Evolutionary conservation across 106 monocot genomes (phyloP), one percentile per base, ranked within the genome.

Genomic region (Ottelia alismoides): DNA sequence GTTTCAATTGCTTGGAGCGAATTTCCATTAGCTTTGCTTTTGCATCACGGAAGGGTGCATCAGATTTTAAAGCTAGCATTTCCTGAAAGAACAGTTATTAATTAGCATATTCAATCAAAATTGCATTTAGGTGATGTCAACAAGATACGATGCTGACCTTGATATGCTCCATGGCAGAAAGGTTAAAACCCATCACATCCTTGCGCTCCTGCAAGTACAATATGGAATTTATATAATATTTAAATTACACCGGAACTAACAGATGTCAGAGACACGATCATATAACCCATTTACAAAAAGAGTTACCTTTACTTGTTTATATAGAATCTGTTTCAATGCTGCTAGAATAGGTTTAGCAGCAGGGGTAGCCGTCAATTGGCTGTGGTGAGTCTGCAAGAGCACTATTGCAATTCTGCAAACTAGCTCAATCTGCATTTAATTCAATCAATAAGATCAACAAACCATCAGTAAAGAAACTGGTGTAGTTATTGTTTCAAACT

Each of bases 21-120:
- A 98, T 77, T 49, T 96, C 89, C 78, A 77, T 58, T 2, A 98
- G 82, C 58, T 74, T 85, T 21, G 74, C 74, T 50, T 85, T 90
- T 17, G 85, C 98, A 69, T 86, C 77, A 24, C 82, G 79, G 75
- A 98, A 98, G 2, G 82, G 98, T 46, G 85, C 98, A 72, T 85
- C 90, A 5, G 90, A 90, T 57, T 53, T 79, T 70, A 80, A 65
- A 0, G 79, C 72, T 73, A 80, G 55, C 58, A 98, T 53, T 53
- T 90, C 85, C 98, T 98, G 64, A 52, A 63, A 54, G 61, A 22
- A 27, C 2, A 30, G 26, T 52, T 11, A 65, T 4, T 49, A 21
- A 20, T 17, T 49, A 51, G 35, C 26, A 20, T 11, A 4, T n/a
- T n/a, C n/a, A n/a, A n/a, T n/a, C n/a, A n/a, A n/a, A n/a, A n/a